A percentile compares a stretch with the other conserved stretches of the same genome.
phyloP scores from a whole-genome alignment of 805 yeast genomes.

The Candida stauntonica region DNA sequence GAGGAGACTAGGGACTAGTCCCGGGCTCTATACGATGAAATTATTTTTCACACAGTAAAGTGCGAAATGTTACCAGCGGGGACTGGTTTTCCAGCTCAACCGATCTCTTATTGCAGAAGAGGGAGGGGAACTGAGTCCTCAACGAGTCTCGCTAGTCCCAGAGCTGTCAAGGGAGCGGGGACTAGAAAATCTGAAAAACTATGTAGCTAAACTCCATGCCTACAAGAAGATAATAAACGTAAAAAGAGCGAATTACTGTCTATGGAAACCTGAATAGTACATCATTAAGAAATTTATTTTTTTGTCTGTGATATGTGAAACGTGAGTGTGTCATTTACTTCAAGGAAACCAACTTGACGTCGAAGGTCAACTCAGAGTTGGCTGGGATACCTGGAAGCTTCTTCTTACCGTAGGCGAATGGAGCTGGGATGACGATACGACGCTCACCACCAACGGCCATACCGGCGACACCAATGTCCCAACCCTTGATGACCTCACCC shows the following conservation, averaged over 20 bases:
- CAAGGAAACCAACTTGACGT: constrained; percentile 86
- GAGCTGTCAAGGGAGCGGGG: too few species aligned
- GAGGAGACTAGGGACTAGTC: neutral
- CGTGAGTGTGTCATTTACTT: constrained; percentile 46
- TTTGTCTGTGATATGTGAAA: neutral
- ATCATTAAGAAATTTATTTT: constrained; percentile 1
- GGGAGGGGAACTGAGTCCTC: neutral
- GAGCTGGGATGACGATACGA: constrained; percentile 92
- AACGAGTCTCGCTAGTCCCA: too few species aligned
- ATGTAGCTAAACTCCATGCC: too few species aligned
- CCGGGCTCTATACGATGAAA: neutral
- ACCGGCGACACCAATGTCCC: constrained; percentile 98
- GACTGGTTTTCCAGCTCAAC: too few species aligned
- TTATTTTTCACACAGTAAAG: too few species aligned
- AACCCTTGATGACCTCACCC: constrained; percentile 98
- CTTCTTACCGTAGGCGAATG: constrained; percentile 94
- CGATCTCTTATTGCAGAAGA: neutral
- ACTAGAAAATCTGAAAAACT: too few species aligned
- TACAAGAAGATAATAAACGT: neutral
- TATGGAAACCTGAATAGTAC: too few species aligned
- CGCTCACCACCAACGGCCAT: constrained; percentile 99
- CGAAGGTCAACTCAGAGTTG: constrained; percentile 94
- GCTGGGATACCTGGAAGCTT: constrained; percentile 97
- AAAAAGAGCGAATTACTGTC: too few species aligned
- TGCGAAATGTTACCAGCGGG: too few species aligned